These are phyloP conservation scores for Lolium multiflorum DNA, from an alignment of 176 grass and related monocot species.

Conservation along the genomic window DNA sequence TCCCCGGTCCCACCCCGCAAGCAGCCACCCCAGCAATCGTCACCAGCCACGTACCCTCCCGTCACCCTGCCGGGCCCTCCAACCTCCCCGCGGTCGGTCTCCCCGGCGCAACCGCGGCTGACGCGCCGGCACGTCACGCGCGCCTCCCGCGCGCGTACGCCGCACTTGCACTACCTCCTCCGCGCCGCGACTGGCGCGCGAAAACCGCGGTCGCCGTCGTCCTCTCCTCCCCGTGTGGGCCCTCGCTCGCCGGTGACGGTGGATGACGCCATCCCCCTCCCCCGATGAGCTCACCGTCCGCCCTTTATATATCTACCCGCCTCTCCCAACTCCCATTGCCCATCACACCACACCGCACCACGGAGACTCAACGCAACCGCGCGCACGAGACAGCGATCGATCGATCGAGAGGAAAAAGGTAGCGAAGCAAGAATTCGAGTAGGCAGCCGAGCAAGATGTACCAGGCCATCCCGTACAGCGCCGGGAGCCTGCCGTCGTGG, in stretches of 20 bases:
- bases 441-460: slow-evolving; percentile 49
- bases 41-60: slow-evolving; percentile 44
- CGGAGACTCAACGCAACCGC: background rate
- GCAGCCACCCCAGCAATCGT: background rate
- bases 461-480: slow-evolving; percentile 80
- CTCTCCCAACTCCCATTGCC: background rate
- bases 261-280: slow-evolving; percentile 25
- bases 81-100: background rate
- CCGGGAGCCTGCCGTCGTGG: slow-evolving; percentile 34
- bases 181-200: background rate
- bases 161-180: no score
- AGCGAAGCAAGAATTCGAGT: background rate
- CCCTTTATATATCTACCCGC: slow-evolving; percentile 41
- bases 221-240: slow-evolving; percentile 23
- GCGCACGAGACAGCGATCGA: slow-evolving; percentile 3
- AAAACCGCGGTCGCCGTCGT: slow-evolving; percentile 18
- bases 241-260: background rate
- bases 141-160: background rate
- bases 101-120: slow-evolving; percentile 45
- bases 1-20: background rate
- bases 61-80: background rate
- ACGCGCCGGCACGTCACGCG: slow-evolving; percentile 49
- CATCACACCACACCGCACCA: background rate
- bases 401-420: background rate
- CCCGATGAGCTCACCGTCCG: slow-evolving; percentile 23